These are phyloP conservation scores for Entonaema liquescens DNA, from an alignment of 495 filamentous ascomycete species.

Conservation along the genomic window DNA sequence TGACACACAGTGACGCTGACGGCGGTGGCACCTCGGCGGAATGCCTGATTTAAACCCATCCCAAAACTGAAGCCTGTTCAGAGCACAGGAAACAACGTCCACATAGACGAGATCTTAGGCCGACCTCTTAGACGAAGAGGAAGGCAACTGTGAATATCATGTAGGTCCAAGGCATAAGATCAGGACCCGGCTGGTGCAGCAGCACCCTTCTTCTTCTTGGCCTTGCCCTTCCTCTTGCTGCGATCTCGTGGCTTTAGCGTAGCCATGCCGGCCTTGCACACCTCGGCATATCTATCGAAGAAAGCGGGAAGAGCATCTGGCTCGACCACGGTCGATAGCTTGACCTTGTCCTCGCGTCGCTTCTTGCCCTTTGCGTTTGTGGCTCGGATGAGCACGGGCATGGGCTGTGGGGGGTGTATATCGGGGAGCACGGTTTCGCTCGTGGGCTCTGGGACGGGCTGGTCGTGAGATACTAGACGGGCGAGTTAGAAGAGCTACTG, in stretches of 20 bases:
- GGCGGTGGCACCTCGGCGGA: not conserved
- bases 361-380: slow-evolving; percentile 75
- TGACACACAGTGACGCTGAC: not conserved
- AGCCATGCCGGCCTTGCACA: slow-evolving; percentile 86
- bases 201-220: slow-evolving; percentile 74
- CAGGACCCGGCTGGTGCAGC: slow-evolving; percentile 33
- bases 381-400: slow-evolving; percentile 83
- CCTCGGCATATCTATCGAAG: slow-evolving; percentile 87
- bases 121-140: not conserved
- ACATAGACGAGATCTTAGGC: not conserved
- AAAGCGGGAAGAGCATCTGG: slow-evolving; percentile 80
- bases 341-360: slow-evolving; percentile 66
- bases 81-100: not conserved
- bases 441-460: slow-evolving; percentile 43
- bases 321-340: slow-evolving; percentile 84
- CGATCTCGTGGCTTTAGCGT: slow-evolving; percentile 91
- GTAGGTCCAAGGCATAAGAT: not conserved
- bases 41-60: not conserved
- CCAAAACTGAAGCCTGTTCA: not conserved
- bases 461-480: slow-evolving; percentile 47
- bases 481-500: slow-evolving; percentile 31
- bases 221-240: slow-evolving; percentile 80
- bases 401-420: slow-evolving; percentile 61
- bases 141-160: not conserved
- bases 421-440: slow-evolving; percentile 59